A percentile compares a stretch with the other conserved stretches of the same genome.
These are phyloP conservation scores for Globisporangium paroecandrum DNA, from an alignment of 352 stramenopile genomes.

Conservation along the genomic window DNA sequence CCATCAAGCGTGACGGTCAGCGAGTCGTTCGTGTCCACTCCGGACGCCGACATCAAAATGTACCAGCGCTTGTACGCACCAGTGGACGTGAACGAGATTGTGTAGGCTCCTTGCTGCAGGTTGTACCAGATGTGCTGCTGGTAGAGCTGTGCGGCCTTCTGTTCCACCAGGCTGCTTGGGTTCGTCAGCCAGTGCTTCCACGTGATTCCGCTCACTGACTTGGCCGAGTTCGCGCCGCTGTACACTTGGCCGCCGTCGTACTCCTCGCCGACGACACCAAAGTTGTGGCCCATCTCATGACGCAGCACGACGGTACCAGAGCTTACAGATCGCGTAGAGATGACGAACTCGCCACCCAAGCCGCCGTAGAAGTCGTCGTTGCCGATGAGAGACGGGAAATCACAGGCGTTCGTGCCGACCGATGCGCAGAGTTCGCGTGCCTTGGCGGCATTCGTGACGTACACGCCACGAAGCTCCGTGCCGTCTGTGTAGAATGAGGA, in stretches of 20 bases:
- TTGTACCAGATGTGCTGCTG: slow-evolving; percentile 38
- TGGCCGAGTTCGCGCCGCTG: slow-evolving; percentile 29
- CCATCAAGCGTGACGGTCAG: slow-evolving; percentile 28
- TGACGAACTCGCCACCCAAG: slow-evolving; percentile 37
- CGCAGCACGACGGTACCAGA: slow-evolving; percentile 31
- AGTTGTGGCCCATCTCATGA: slow-evolving; percentile 41
- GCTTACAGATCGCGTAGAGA: slow-evolving; percentile 25
- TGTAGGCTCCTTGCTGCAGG: slow-evolving; percentile 28
- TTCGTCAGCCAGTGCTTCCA: slow-evolving; percentile 38
- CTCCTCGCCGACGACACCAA: slow-evolving; percentile 40
- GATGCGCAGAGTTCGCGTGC: slow-evolving; percentile 16
- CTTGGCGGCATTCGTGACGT: slow-evolving; percentile 9
- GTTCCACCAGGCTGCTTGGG: slow-evolving; percentile 18
- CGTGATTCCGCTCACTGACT: slow-evolving; percentile 3
- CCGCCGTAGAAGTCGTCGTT: slow-evolving; percentile 42
- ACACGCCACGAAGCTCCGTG: slow-evolving; percentile 22
- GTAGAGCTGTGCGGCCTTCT: slow-evolving; percentile 27
- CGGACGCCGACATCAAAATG: slow-evolving; percentile 26
- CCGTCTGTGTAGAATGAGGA: neutral
- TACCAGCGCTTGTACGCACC: slow-evolving; percentile 30
- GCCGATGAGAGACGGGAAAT: slow-evolving; percentile 34
- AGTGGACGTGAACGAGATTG: slow-evolving; percentile 29
- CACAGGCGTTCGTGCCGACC: slow-evolving; percentile 16
- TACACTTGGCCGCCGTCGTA: slow-evolving; percentile 40
- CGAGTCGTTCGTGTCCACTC: slow-evolving; percentile 27